Evolutionary conservation across 352 stramenopile genomes (phyloP).

Genomic region (Hyaloperonospora arabidopsidis): DNA sequence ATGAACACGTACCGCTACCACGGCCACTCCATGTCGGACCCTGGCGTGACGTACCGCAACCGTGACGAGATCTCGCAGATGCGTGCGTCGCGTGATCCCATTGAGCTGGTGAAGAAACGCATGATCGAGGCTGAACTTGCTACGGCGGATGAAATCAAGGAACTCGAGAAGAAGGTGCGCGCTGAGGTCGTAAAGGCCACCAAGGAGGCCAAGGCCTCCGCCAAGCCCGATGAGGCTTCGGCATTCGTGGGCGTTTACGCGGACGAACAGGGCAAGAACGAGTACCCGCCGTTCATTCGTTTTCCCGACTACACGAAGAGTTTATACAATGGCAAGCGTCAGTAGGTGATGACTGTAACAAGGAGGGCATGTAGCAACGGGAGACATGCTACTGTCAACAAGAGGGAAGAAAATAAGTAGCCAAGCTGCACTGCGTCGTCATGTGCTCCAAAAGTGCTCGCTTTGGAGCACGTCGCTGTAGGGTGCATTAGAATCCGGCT

Average conservation of each 20-base stretch:
- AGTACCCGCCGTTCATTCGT: constrained; percentile 93
- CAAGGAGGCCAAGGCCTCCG: constrained; percentile 87
- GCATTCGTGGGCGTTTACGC: constrained; percentile 87
- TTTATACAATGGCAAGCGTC: constrained; percentile 79
- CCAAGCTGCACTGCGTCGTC: not conserved
- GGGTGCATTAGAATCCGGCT: not conserved
- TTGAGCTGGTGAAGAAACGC: constrained; percentile 98
- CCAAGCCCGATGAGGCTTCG: constrained; percentile 36
- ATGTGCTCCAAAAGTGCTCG: too few species aligned
- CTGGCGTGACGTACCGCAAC: constrained; percentile 99
- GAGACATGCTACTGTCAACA: not conserved
- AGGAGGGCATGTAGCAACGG: not conserved
- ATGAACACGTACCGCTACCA: constrained; percentile 99
- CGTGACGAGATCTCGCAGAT: constrained; percentile 99
- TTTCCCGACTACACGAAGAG: constrained; percentile 96
- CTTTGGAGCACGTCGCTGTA: too few species aligned
- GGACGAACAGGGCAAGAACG: constrained; percentile 84
- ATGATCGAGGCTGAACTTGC: constrained; percentile 91
- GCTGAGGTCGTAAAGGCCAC: constrained; percentile 94
- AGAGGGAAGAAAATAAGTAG: not conserved
- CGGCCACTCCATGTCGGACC: constrained; percentile 99
- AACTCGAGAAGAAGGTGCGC: constrained; percentile 97
- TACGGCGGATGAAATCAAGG: constrained; percentile 97
- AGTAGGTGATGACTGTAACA: constrained; percentile 19
- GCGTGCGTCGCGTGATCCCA: constrained; percentile 95